Percentiles rank a stretch among this genome's conserved stretches.
phyloP scores from a whole-genome alignment of 2,329 filamentous ascomycete genomes.

The Neofusicoccum kwambonambiense region DNA sequence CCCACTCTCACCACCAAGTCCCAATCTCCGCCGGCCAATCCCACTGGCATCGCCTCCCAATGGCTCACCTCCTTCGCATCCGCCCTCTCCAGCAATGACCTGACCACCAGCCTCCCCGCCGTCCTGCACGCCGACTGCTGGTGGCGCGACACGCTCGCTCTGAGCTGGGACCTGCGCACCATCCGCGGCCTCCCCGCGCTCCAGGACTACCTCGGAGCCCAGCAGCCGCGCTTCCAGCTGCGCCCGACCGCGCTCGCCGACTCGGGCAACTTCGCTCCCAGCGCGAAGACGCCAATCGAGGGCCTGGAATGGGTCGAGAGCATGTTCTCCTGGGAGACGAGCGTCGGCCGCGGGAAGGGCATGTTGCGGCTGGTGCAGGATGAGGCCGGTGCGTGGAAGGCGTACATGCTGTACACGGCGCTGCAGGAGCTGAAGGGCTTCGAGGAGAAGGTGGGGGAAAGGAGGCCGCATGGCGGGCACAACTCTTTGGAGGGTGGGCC shows the following conservation, averaged over 20 bases:
- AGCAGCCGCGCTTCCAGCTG: slow-evolving; percentile 41
- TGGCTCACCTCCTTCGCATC: slow-evolving; percentile 31
- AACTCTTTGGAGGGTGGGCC: slow-evolving; percentile 61
- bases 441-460: slow-evolving; percentile 50
- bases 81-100: slow-evolving; percentile 23
- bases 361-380: slow-evolving; percentile 52
- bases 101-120: slow-evolving; percentile 21
- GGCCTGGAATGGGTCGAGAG: slow-evolving; percentile 56
- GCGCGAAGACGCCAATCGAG: slow-evolving; percentile 51
- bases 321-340: slow-evolving; percentile 56
- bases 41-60: slow-evolving; percentile 26
- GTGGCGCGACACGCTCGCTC: slow-evolving; percentile 59
- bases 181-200: slow-evolving; percentile 47
- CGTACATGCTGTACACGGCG: slow-evolving; percentile 63
- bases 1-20: slow-evolving; percentile 23
- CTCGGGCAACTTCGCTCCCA: slow-evolving; percentile 47
- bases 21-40: slow-evolving; percentile 16
- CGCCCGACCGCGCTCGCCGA: slow-evolving; percentile 30
- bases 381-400: slow-evolving; percentile 55
- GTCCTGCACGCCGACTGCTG: slow-evolving; percentile 50
- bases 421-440: slow-evolving; percentile 55
- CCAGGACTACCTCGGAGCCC: slow-evolving; percentile 38
- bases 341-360: slow-evolving; percentile 56
- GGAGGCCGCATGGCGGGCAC: slow-evolving; percentile 57
- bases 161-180: slow-evolving; percentile 58